phyloP scores from a whole-genome alignment of 495 filamentous ascomycete genomes.

The Neurospora discreta region DNA sequence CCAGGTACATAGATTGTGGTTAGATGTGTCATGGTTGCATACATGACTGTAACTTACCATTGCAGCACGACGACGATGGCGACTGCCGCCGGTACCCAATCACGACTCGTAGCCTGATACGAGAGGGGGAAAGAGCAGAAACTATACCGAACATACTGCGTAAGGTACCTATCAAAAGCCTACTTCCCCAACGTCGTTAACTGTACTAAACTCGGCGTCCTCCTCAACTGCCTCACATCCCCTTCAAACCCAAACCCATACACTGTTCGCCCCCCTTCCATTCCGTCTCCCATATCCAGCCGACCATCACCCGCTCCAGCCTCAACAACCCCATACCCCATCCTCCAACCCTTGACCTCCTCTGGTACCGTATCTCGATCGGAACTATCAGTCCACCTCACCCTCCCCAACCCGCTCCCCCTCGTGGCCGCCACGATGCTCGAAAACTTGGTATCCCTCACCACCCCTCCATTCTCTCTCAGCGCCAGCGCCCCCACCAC shows the following conservation, averaged over 20 bases:
- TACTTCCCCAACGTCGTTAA: neutral
- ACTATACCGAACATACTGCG: neutral
- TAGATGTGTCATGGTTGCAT: neutral
- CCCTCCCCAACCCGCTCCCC: conserved; percentile 21
- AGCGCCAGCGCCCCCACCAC: conserved; percentile 17
- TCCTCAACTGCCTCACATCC: conserved; percentile 17
- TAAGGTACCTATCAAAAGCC: neutral
- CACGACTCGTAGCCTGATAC: neutral
- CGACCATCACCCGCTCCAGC: neutral
- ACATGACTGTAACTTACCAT: neutral
- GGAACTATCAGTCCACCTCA: conserved; percentile 12
- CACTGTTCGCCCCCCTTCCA: conserved; percentile 6
- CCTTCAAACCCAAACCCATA: conserved; percentile 28
- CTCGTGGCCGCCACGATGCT: conserved; percentile 28
- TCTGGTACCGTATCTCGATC: neutral
- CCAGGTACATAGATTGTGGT: neutral
- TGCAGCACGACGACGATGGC: neutral
- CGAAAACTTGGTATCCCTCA: conserved; percentile 25
- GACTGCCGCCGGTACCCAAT: neutral
- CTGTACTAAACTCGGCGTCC: neutral
- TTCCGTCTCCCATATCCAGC: conserved; percentile 5
- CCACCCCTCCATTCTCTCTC: conserved; percentile 19
- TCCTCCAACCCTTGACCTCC: conserved; percentile 13
- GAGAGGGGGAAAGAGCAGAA: neutral
- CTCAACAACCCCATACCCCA: conserved; percentile 25